Percentiles rank a stretch among this genome's conserved stretches.
Evolutionary conservation across 441 rosid genomes (phyloP).

Genomic region (Theobroma grandiflorum): DNA sequence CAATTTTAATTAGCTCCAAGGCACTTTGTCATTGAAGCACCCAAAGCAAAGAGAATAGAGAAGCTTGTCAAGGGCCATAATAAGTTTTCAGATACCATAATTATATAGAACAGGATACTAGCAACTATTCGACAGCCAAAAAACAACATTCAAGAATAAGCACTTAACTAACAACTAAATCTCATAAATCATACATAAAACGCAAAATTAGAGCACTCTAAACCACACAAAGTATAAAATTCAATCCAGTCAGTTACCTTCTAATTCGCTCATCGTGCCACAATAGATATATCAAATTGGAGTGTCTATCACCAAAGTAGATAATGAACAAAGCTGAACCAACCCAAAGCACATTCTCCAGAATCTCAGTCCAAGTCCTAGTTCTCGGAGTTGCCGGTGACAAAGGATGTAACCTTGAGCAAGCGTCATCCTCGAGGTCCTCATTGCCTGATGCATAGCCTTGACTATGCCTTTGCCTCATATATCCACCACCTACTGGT

Average conservation of each 20-base stretch:
- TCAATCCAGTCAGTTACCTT: conserved; percentile 53
- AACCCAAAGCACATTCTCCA: conserved; percentile 88
- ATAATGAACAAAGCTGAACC: conserved; percentile 78
- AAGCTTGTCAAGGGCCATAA: not conserved
- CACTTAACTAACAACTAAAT: conserved; percentile 3
- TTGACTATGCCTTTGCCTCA: conserved; percentile 97
- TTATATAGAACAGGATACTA: conserved; percentile 10
- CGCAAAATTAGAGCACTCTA: conserved; percentile 13
- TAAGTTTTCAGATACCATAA: not conserved
- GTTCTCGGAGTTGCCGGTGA: conserved; percentile 47
- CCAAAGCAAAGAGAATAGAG: not conserved
- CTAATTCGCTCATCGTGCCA: conserved; percentile 80
- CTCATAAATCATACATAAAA: not conserved
- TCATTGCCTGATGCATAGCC: conserved; percentile 92
- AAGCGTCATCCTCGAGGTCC: conserved; percentile 96
- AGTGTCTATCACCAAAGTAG: conserved; percentile 83
- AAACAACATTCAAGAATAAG: conserved; percentile 2
- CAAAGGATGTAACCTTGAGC: conserved; percentile 71
- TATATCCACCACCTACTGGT: conserved; percentile 86
- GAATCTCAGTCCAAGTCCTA: conserved; percentile 74
- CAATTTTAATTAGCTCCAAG: not conserved
- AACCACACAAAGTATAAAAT: not conserved
- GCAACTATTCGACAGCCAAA: conserved; percentile 8
- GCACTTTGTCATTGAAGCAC: conserved; percentile 1
- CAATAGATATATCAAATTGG: conserved; percentile 73